Evolutionary conservation across 495 filamentous ascomycete genomes (phyloP), one percentile per base, ranked within the genome.

Genomic region (Penicillium flavigenum): DNA sequence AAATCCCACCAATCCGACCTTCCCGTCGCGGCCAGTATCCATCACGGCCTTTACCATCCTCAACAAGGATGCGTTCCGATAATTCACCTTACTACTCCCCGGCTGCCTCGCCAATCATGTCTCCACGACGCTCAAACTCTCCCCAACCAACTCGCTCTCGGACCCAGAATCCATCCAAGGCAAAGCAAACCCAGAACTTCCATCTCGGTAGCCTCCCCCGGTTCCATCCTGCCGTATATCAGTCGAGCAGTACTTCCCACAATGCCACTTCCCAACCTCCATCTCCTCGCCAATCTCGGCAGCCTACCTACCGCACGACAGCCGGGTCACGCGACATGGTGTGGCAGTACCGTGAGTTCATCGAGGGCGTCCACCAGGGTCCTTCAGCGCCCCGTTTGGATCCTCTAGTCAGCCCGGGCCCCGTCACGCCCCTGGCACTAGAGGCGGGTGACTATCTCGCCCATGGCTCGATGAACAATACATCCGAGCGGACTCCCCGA

Each of bases 361-460:
- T 73, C 14, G 75, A 74, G n/a, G 64, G 63, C 16, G 43, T 64
- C 47, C 72, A 59, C 56, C 79, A 65, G 63, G 72, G 58, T 79
- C 88, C 36, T n/a, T 73, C 74, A 11, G 85, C 85, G 20, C 90
- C 90, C 8, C 75, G 83, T 17, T 66, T 94, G 34, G 76, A 76
- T 24, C 90, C 90, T 2, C 76, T 88, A 4, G 82, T 82, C n/a
- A 90, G 87, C 44, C 88, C 89, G 1, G 88, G 88, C 0, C 88
- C 88, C 0, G 88, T 92, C 39, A 92, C 90, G 2, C 89, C 90
- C 0, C 78, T 94, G 67, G 81, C 82, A 3, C 69, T 94, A 29
- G 88, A 91, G 8, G 62, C 75, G 8, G 74, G 76, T 38, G 77
- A 80, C 39, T 88, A 86, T 38, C 62, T 88, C 12, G 70, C 75